Base-by-base conservation (phyloP, 129 eudicot species). In the Ambrosia artemisiifolia region DNA sequence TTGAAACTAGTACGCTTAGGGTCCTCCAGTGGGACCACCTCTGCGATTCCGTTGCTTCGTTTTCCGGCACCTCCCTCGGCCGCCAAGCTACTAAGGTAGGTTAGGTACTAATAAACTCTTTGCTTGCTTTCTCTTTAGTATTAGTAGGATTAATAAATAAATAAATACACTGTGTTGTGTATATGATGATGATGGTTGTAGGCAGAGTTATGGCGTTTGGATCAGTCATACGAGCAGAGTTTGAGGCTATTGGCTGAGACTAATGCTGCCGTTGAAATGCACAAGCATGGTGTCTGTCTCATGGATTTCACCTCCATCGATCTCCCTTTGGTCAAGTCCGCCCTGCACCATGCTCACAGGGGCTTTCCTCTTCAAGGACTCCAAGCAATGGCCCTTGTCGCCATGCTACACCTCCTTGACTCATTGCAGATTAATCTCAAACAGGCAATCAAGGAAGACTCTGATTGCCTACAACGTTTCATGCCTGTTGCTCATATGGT, bases 1-100 rank as follows among this genome's bases (percentile, higher is more conserved):
- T 85, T 53, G 67, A 69, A 38, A 80, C 85, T 68, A 24, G 28
- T 24, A 87, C 92, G 76, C 92, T 89, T 70, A 80, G 91, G 73
- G 85, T 94, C 48, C 75, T 94, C 55, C 91, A 90, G 46, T 94
- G 98, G 98, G 97, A 94, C 55, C 83, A 90, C 67, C 74, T 94
- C 11, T 94, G 91, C 70, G 88, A 90, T 69, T 81, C 89, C 71
- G 96, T 94, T 38, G 92, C 97, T 61, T 88, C 99, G 6, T 94
- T 88, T 47, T 96, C 99, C 55, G 92, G 89, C 46, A 90, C 99
- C 80, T 82, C 97, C 8, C 61, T 84, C n/a, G 99, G 97, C 53
- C 75, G 74, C 44, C 65, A 79, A 71, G 88, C 91, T 73, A 81
- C 86, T 44, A 85, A 94, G 97, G n/a, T n/a, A n/a, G n/a, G n/a